A percentile compares a stretch with the other conserved stretches of the same genome.
Conservation (phyloP, 768 basidiomycete species). For the Antrodiella citrinella region DNA sequence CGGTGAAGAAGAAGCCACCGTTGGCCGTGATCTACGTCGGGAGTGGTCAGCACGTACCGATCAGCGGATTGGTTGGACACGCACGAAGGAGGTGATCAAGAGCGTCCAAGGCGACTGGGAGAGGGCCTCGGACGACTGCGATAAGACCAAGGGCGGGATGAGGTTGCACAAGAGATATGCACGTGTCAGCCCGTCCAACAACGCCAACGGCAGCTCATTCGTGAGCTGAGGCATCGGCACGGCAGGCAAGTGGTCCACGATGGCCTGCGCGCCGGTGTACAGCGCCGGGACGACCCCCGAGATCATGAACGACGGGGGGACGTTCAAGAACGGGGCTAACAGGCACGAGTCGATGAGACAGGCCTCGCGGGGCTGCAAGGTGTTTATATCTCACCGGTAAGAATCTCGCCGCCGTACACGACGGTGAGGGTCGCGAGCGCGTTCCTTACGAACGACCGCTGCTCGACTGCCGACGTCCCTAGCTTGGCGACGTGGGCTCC, state of each 20-base stretch:
- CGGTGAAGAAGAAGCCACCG: conserved; percentile 73
- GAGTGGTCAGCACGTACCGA: not conserved
- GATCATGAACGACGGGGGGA: conserved; percentile 74
- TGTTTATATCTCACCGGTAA: conserved; percentile 56
- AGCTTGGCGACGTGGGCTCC: conserved; percentile 31
- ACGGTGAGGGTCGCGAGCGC: conserved; percentile 51
- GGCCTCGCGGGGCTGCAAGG: too few species aligned
- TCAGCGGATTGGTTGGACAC: conserved; percentile 25
- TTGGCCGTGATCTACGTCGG: conserved; percentile 57
- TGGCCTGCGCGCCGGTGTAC: conserved; percentile 51
- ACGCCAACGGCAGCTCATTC: conserved; percentile 62
- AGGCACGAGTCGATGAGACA: not conserved
- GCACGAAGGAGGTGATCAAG: conserved; percentile 61
- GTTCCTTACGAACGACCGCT: conserved; percentile 50
- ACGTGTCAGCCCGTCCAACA: conserved; percentile 75
- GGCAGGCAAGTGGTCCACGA: conserved; percentile 52
- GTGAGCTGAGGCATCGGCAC: conserved; percentile 43
- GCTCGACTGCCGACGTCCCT: conserved; percentile 26
- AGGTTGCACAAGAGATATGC: conserved; percentile 72
- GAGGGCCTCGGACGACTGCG: conserved; percentile 41
- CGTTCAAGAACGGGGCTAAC: conserved; percentile 32
- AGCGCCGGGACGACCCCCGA: conserved; percentile 58
- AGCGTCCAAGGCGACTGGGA: conserved; percentile 71
- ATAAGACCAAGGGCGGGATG: conserved; percentile 59
- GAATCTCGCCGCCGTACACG: conserved; percentile 74